Evolutionary conservation across 2,329 filamentous ascomycete genomes (phyloP).

Genomic region (Hymenoscyphus fructigenus): DNA sequence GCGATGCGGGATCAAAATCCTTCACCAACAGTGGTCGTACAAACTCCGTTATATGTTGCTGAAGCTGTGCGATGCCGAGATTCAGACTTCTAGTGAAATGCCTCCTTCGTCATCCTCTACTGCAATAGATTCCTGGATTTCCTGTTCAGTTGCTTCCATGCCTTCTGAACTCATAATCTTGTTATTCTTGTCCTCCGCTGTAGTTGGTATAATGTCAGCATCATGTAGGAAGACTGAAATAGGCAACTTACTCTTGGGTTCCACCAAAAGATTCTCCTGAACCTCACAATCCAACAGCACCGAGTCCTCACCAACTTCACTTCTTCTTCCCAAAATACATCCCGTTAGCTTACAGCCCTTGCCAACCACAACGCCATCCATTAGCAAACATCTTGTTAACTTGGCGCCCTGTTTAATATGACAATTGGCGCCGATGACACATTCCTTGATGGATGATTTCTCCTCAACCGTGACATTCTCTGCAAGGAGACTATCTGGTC

Average conservation of each 20-base stretch:
- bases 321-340: constrained; percentile 80
- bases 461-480: constrained; percentile 89
- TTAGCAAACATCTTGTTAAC: constrained; percentile 81
- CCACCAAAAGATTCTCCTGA: constrained; percentile 83
- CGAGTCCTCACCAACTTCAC: constrained; percentile 77
- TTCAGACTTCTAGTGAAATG: neutral
- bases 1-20: neutral
- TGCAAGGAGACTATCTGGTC: constrained; percentile 77
- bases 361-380: constrained; percentile 87
- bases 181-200: constrained; percentile 66
- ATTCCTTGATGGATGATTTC: constrained; percentile 89
- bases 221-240: constrained; percentile 9
- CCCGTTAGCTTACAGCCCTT: constrained; percentile 82
- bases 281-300: constrained; percentile 89
- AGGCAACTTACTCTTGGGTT: constrained; percentile 66
- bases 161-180: constrained; percentile 68
- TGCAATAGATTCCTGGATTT: constrained; percentile 34
- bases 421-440: constrained; percentile 82
- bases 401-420: constrained; percentile 84
- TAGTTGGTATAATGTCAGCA: constrained; percentile 19
- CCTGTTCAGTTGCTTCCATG: constrained; percentile 62
- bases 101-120: constrained; percentile 30
- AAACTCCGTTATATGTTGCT: neutral
- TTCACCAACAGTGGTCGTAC: neutral
- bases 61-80: neutral